phyloP scores from a whole-genome alignment of 129 eudicot species.

The Flaveria trinervia region DNA sequence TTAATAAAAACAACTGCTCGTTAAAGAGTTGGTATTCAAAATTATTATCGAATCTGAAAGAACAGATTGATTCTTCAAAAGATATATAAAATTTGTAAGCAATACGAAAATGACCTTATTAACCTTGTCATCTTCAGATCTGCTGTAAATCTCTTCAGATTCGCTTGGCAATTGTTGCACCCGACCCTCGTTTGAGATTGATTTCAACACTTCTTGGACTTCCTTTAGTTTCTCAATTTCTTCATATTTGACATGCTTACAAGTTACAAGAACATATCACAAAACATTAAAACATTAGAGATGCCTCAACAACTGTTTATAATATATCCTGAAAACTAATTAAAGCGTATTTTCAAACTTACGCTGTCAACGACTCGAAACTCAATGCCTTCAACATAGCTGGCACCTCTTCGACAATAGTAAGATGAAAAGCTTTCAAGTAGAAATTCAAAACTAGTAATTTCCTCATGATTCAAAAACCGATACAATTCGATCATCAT shows the following conservation, averaged over 20 bases:
- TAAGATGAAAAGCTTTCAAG: constrained; percentile 20
- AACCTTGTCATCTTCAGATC: neutral
- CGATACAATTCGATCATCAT: constrained; percentile 18
- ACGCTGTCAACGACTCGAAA: constrained; percentile 6
- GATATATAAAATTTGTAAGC: too few species aligned
- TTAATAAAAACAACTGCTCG: neutral
- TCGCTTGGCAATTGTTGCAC: neutral
- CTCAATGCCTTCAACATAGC: constrained; percentile 22
- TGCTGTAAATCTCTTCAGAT: neutral
- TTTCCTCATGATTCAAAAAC: neutral
- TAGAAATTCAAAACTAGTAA: neutral
- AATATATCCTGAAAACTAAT: neutral
- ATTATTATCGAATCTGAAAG: neutral
- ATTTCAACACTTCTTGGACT: constrained; percentile 13
- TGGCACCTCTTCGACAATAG: neutral
- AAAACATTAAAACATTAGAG: neutral
- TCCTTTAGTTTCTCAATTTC: neutral
- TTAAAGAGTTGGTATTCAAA: neutral
- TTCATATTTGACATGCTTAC: neutral
- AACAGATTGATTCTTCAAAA: neutral
- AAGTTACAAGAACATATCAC: neutral
- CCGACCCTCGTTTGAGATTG: neutral
- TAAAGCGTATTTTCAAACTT: neutral
- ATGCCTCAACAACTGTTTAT: neutral
- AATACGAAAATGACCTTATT: neutral